Evolutionary conservation across 768 basidiomycete genomes (phyloP).

Genomic region (Boletus rubroflammeus): DNA sequence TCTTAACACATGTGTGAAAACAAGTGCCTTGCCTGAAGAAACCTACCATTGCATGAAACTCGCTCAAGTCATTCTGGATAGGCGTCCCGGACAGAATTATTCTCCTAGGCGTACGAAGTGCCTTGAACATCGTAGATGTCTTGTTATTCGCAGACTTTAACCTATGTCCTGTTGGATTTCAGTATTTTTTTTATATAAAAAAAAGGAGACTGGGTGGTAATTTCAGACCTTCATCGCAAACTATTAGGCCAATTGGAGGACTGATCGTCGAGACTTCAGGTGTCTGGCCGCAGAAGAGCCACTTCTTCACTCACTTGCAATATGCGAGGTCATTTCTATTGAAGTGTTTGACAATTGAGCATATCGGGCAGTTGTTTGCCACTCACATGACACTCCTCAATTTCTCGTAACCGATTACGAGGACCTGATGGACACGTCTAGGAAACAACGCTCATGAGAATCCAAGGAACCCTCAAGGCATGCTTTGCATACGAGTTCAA

Average conservation of each 20-base stretch:
- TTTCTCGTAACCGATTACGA: conserved; percentile 94
- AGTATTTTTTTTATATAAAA: too few relatives aligned
- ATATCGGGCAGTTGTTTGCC: not conserved
- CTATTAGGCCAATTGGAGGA: conserved; percentile 87
- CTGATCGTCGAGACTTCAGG: conserved; percentile 34
- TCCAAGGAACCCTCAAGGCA: not conserved
- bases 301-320: conserved; percentile 51
- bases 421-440: conserved; percentile 75
- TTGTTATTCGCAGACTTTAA: conserved; percentile 91
- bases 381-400: conserved; percentile 78
- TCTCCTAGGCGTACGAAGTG: conserved; percentile 68
- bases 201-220: not conserved
- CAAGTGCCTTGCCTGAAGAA: not conserved
- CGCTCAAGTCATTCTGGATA: conserved; percentile 92
- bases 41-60: conserved; percentile 94
- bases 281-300: not conserved
- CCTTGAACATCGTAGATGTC: conserved; percentile 82
- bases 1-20: not conserved
- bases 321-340: conserved; percentile 52
- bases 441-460: not conserved
- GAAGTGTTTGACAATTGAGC: conserved; percentile 1
- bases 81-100: conserved; percentile 96
- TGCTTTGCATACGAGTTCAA: conserved; percentile 56
- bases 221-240: conserved; percentile 86
- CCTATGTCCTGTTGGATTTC: conserved; percentile 63